A percentile compares a stretch with the other conserved stretches of the same genome.
Evolutionary conservation across 441 rosid genomes (phyloP).

Genomic region (Manihot esculenta): DNA sequence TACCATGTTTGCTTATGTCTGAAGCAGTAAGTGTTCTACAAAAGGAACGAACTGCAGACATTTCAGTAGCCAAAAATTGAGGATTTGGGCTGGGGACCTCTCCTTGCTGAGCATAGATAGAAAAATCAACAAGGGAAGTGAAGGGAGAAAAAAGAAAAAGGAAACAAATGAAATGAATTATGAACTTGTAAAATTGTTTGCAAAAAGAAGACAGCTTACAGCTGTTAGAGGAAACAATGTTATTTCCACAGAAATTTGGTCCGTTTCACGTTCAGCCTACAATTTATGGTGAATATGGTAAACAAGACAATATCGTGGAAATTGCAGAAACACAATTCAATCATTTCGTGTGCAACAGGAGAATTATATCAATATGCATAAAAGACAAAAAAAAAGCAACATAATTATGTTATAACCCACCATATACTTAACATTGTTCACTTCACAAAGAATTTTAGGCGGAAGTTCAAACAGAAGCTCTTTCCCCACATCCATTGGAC

Average conservation of each 20-base stretch:
- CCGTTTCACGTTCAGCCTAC: slow-evolving; percentile 87
- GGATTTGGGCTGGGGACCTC: slow-evolving; percentile 59
- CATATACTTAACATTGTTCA: slow-evolving; percentile 70
- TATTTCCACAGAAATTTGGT: slow-evolving; percentile 85
- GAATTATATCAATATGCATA: no score
- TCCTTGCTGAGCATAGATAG: slow-evolving; percentile 47
- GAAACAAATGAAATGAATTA: no score
- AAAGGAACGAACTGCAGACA: slow-evolving; percentile 68
- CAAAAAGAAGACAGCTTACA: slow-evolving; percentile 38
- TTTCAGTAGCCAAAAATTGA: slow-evolving; percentile 66
- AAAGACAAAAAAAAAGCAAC: slow-evolving; percentile 4
- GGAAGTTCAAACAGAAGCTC: slow-evolving; percentile 80
- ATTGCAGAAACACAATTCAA: background rate
- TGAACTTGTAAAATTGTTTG: background rate
- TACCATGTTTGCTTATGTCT: slow-evolving; percentile 94
- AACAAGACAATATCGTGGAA: slow-evolving; percentile 8
- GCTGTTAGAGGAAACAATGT: slow-evolving; percentile 67
- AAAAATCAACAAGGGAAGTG: slow-evolving; percentile 2
- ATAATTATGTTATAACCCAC: slow-evolving; percentile 34
- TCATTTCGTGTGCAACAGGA: background rate
- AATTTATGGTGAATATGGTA: slow-evolving; percentile 22
- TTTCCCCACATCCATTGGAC: slow-evolving; percentile 75
- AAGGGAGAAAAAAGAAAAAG: slow-evolving; percentile 1
- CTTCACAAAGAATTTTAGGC: slow-evolving; percentile 84
- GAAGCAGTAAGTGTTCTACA: slow-evolving; percentile 94